Percentiles rank a stretch among this genome's conserved stretches.
phyloP scores from a whole-genome alignment of 768 basidiomycete species.

The Pleurotus tuoliensis region DNA sequence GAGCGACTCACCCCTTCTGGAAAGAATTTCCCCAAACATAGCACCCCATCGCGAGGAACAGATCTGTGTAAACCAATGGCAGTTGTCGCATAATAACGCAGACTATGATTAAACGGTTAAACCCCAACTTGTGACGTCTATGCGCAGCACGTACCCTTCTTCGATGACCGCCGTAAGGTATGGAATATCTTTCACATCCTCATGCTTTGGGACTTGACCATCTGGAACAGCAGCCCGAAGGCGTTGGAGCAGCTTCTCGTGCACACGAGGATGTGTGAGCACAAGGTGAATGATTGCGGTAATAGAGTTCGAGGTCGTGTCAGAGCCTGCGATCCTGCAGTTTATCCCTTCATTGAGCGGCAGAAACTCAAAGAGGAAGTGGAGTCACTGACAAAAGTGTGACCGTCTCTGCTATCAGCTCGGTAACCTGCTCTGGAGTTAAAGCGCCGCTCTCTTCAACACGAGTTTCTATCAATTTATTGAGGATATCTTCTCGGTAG shows the following conservation, averaged over 20 bases:
- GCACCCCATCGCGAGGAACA: conserved; percentile 24
- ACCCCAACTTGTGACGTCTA: not conserved
- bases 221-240: conserved; percentile 12
- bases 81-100: conserved; percentile 30
- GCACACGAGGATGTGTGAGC: conserved; percentile 18
- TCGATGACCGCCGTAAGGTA: conserved; percentile 25
- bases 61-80: conserved; percentile 31
- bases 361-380: not conserved
- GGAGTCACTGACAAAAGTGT: conserved; percentile 21
- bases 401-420: conserved; percentile 24
- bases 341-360: not conserved
- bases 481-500: conserved; percentile 23
- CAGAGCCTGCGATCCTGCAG: conserved; percentile 29
- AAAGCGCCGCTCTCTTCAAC: conserved; percentile 11
- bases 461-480: conserved; percentile 20
- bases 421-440: conserved; percentile 17
- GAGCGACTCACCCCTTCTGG: conserved; percentile 22
- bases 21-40: conserved; percentile 21
- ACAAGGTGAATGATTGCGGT: conserved; percentile 25
- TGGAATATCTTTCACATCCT: conserved; percentile 21
- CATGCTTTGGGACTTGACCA: conserved; percentile 14
- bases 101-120: conserved; percentile 11
- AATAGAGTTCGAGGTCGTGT: conserved; percentile 29
- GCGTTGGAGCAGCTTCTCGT: conserved; percentile 16
- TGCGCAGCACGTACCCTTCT: conserved; percentile 18